A percentile compares a stretch with the other conserved stretches of the same genome.
Conservation (phyloP, 768 basidiomycete species). For the Saitozyma sp. region DNA sequence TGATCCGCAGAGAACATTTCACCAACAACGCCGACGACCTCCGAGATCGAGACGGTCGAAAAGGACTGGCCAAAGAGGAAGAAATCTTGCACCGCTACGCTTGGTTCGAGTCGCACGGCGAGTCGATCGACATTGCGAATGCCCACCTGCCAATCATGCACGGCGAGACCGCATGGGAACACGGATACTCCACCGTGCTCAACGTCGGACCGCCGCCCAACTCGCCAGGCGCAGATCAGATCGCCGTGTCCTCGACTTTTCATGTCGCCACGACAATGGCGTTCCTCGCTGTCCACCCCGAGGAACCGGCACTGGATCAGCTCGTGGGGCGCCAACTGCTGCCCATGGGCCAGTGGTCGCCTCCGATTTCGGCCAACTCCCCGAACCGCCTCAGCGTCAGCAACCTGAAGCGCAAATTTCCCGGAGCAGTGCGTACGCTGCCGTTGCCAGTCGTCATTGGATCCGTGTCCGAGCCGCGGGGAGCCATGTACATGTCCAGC, state of each 20-base stretch:
- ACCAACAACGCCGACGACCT: slow-evolving; percentile 10
- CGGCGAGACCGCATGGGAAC: slow-evolving; percentile 21
- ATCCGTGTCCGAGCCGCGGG: slow-evolving; percentile 38
- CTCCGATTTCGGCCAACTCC: slow-evolving; percentile 5
- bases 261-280: slow-evolving; percentile 34
- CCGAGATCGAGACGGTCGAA: slow-evolving; percentile 22
- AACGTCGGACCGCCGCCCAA: slow-evolving; percentile 26
- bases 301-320: not conserved
- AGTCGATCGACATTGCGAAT: slow-evolving; percentile 20
- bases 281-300: slow-evolving; percentile 23
- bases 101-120: slow-evolving; percentile 22
- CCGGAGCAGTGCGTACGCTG: slow-evolving; percentile 29
- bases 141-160: slow-evolving; percentile 29
- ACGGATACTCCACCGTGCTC: slow-evolving; percentile 40
- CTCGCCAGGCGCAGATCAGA: not conserved
- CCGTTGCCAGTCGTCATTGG: slow-evolving; percentile 43
- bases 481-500: slow-evolving; percentile 31
- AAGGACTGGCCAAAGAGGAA: slow-evolving; percentile 30
- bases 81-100: slow-evolving; percentile 31
- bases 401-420: slow-evolving; percentile 24
- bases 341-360: slow-evolving; percentile 10
- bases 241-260: slow-evolving; percentile 42
- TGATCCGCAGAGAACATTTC: slow-evolving; percentile 38
- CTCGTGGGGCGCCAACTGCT: not conserved
- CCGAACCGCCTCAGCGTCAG: slow-evolving; percentile 14